Evolutionary conservation across 2,329 filamentous ascomycete species (phyloP).

Genomic region (Epichloe sibirici): DNA sequence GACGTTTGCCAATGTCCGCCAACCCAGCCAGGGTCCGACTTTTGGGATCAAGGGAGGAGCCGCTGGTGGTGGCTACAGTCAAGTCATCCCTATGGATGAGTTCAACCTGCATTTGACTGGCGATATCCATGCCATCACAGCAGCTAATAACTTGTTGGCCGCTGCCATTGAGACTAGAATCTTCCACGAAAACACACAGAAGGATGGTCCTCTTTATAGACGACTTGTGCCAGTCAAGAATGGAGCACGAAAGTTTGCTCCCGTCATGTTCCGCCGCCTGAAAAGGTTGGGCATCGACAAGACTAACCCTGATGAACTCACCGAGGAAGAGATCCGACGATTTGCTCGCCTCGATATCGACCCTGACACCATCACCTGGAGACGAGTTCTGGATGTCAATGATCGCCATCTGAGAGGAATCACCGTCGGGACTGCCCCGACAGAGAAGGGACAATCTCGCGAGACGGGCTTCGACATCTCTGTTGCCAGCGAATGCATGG

Average conservation of each 20-base stretch:
- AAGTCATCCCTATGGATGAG: slow-evolving; percentile 99
- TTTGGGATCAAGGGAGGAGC: slow-evolving; percentile 99
- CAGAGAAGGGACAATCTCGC: slow-evolving; percentile 79
- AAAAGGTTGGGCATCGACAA: slow-evolving; percentile 96
- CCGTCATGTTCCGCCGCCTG: slow-evolving; percentile 83
- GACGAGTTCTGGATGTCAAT: slow-evolving; percentile 91
- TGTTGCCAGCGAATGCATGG: slow-evolving; percentile 96
- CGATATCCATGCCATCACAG: slow-evolving; percentile 94
- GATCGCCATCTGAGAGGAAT: slow-evolving; percentile 86
- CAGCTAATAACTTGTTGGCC: slow-evolving; percentile 91
- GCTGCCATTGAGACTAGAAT: slow-evolving; percentile 96
- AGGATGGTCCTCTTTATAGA: slow-evolving; percentile 75
- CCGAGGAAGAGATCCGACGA: slow-evolving; percentile 71
- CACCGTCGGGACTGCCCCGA: slow-evolving; percentile 76
- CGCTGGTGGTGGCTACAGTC: slow-evolving; percentile 93
- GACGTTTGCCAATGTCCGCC: slow-evolving; percentile 91
- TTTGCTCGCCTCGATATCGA: slow-evolving; percentile 97
- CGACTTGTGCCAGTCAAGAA: slow-evolving; percentile 84
- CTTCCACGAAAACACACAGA: slow-evolving; percentile 95
- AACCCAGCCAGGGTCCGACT: slow-evolving; percentile 92
- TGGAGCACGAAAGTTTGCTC: slow-evolving; percentile 73
- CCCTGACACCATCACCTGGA: slow-evolving; percentile 94
- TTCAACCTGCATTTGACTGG: slow-evolving; percentile 97
- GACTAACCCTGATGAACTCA: slow-evolving; percentile 83
- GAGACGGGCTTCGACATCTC: slow-evolving; percentile 96